Conservation (phyloP, 2,329 filamentous ascomycete species). For the Sporothrix curviconia region DNA sequence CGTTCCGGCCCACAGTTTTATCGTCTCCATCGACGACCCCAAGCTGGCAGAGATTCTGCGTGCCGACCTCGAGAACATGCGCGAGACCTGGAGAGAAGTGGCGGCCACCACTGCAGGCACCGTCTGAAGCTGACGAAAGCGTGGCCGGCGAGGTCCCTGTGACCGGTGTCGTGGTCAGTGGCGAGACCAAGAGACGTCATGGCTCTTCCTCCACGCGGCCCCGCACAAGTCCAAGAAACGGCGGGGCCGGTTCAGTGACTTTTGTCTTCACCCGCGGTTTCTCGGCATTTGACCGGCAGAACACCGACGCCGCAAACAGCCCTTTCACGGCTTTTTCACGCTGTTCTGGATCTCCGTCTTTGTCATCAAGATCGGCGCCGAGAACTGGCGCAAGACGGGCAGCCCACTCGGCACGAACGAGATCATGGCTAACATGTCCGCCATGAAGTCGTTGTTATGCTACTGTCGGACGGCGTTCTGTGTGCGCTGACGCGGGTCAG, state of each 20-base stretch:
- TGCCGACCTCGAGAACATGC: slow-evolving; percentile 26
- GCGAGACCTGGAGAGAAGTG: slow-evolving; percentile 21
- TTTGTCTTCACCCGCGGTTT: slow-evolving; percentile 68
- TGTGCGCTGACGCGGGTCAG: slow-evolving; percentile 59
- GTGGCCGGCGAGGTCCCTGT: neutral
- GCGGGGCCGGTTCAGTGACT: slow-evolving; percentile 38
- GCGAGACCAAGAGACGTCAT: neutral
- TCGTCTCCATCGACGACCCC: slow-evolving; percentile 29
- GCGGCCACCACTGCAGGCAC: neutral
- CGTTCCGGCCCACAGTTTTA: slow-evolving; percentile 19
- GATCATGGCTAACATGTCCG: slow-evolving; percentile 61
- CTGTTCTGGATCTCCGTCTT: slow-evolving; percentile 69
- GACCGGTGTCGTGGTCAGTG: too few relatives aligned
- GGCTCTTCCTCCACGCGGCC: neutral
- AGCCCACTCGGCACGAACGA: slow-evolving; percentile 64
- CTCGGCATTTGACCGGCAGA: slow-evolving; percentile 68
- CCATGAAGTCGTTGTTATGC: slow-evolving; percentile 46
- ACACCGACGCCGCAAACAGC: slow-evolving; percentile 55
- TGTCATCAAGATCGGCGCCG: slow-evolving; percentile 57
- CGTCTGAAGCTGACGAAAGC: neutral
- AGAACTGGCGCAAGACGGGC: slow-evolving; percentile 64
- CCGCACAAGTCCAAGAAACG: slow-evolving; percentile 11
- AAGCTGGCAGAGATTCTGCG: slow-evolving; percentile 35
- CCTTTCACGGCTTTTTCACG: slow-evolving; percentile 76
- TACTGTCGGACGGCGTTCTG: slow-evolving; percentile 63